Conservation (phyloP, 1,284 basidiomycete species). For the Phylloboletellus chloephorus region DNA sequence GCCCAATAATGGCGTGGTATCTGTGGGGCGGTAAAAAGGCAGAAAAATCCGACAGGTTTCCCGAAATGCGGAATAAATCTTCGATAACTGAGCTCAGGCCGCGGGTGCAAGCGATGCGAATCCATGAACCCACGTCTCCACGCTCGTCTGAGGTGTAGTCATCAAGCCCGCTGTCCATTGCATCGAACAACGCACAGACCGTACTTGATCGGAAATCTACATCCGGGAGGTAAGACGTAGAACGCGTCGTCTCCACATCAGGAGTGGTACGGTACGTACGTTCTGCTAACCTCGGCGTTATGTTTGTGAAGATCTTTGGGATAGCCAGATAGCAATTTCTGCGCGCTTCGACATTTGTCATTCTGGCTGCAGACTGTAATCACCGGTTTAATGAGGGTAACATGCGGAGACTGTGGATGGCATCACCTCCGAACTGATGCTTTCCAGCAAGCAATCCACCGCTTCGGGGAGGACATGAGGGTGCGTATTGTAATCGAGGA, state of each 20-base stretch:
- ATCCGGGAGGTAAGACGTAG: conserved; percentile 9
- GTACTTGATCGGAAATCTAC: conserved; percentile 46
- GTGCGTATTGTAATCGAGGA: conserved; percentile 59
- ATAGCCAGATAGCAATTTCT: conserved; percentile 69
- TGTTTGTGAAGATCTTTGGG: conserved; percentile 48
- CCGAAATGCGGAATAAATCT: conserved; percentile 43
- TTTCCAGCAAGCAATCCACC: conserved; percentile 55
- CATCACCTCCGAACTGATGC: conserved; percentile 50
- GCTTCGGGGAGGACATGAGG: conserved; percentile 48
- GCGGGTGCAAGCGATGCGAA: conserved; percentile 72
- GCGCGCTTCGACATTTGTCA: conserved; percentile 59
- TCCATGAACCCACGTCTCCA: conserved; percentile 97
- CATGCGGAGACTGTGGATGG: conserved; percentile 20
- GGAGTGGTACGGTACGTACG: conserved; percentile 40
- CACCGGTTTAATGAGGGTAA: conserved; percentile 21
- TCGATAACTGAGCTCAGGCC: conserved; percentile 51
- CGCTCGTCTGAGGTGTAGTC: conserved; percentile 94
- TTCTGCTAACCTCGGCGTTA: conserved; percentile 39
- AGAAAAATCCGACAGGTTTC: conserved; percentile 39
- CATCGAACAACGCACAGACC: conserved; percentile 44
- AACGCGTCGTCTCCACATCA: conserved; percentile 10
- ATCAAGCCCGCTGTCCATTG: conserved; percentile 61
- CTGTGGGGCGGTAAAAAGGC: conserved; percentile 56
- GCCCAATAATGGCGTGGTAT: conserved; percentile 56
- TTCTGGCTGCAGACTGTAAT: conserved; percentile 40